Evolutionary conservation across 208 protist genomes (phyloP), one percentile per base, ranked within the genome.

Genomic region (Trypanosoma platydactyli): DNA sequence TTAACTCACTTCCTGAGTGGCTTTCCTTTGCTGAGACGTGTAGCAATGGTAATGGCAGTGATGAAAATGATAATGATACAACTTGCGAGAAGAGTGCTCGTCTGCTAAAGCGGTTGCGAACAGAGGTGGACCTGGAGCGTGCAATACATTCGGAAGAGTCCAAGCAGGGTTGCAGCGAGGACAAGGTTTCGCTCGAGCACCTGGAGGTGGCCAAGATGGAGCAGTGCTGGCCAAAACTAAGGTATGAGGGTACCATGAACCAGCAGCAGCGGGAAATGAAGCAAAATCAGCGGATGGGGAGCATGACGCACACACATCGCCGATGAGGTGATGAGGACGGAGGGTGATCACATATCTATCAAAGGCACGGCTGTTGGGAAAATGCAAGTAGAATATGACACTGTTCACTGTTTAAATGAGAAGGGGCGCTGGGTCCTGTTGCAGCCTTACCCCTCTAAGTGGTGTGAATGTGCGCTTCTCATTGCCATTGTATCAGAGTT

Each of bases 1-100:
- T 59, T 5, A 42, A 70, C 16, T 29, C 81, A 20, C 56, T 89
- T 24, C 76, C 81, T 5, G 78, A 88, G 61, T 94, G 88, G 83
- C 62, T 91, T 27, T 68, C 50, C 35, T 60, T 91, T 27, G 56
- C 53, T 48, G 40, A 45, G 57, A 53, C 25, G 60, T 58, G 27
- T 49, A 33, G 27, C 6, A 15, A 18, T 49, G 45, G 6, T 24
- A 15, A 12, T 49, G 45, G 12, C 20, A 12, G 45, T 49, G 45
- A 49, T 49, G 45, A 45, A 45, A 59, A 33, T 9, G 18, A 49
- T 29, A 7, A 54, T 27, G 24, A 24, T 20, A 9, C 66, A 29
- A 70, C 33, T 15, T 61, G 55, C 44, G 52, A 44, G 18, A 41
- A 62, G 54, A 52, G 41, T 11, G 18, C 9, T 16, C 15, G 40